Evolutionary conservation across 768 basidiomycete species (phyloP).

Genomic region (Mycena haematopus): DNA sequence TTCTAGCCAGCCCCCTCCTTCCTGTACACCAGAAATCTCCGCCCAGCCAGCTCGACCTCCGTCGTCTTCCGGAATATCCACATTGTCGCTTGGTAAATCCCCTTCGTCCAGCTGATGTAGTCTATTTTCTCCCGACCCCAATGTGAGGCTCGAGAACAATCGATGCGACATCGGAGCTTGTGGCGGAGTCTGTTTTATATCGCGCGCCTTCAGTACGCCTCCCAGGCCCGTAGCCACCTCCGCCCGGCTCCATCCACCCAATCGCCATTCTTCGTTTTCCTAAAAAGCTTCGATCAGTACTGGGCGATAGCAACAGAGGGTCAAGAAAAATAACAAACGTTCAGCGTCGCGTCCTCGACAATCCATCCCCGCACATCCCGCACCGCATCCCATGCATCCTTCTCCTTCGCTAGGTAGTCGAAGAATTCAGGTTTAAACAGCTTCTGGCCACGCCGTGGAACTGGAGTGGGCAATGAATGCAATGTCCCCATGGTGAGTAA

Average conservation of each 20-base stretch:
- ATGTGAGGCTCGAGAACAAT: conserved; percentile 60
- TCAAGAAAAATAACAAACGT: conserved; percentile 10
- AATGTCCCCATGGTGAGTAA: conserved; percentile 80
- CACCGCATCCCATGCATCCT: conserved; percentile 66
- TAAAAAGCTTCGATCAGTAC: background rate
- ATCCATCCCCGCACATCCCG: conserved; percentile 67
- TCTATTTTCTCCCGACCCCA: conserved; percentile 44
- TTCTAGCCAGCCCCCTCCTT: conserved; percentile 42
- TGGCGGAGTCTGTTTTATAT: conserved; percentile 33
- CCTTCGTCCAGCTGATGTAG: conserved; percentile 43
- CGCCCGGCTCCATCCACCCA: conserved; percentile 50
- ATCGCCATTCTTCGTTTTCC: conserved; percentile 13
- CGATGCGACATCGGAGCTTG: conserved; percentile 45
- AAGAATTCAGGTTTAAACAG: conserved; percentile 90
- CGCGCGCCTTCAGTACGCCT: conserved; percentile 59
- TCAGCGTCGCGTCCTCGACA: conserved; percentile 36
- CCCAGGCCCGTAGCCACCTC: conserved; percentile 66
- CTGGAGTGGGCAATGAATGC: conserved; percentile 89
- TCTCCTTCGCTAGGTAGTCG: conserved; percentile 59
- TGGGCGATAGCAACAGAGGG: background rate
- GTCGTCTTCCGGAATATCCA: conserved; percentile 29
- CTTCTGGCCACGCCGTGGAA: conserved; percentile 79
- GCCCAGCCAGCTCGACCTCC: conserved; percentile 20
- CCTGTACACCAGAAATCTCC: conserved; percentile 39
- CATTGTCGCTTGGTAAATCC: conserved; percentile 33